Evolutionary conservation across 2,329 filamentous ascomycete genomes (phyloP).

Genomic region (Fusarium buharicum): DNA sequence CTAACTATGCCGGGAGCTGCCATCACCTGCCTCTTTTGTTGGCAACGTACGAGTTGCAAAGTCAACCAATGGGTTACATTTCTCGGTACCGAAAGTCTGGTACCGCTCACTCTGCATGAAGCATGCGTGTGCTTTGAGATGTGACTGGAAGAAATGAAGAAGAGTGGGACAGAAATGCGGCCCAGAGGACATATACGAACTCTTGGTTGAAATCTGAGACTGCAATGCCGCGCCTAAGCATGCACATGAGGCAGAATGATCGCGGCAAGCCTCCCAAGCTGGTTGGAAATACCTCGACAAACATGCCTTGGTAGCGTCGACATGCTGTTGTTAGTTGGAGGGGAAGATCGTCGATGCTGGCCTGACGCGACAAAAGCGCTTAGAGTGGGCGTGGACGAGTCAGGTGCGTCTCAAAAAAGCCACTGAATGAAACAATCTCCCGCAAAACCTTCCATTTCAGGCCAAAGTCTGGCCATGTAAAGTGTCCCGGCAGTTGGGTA

Average conservation of each 20-base stretch:
- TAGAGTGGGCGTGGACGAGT: slow-evolving; percentile 40
- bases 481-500: slow-evolving; percentile 38
- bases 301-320: slow-evolving; percentile 19
- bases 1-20: slow-evolving; percentile 34
- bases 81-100: slow-evolving; percentile 47
- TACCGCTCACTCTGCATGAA: slow-evolving; percentile 48
- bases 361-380: slow-evolving; percentile 42
- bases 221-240: slow-evolving; percentile 38
- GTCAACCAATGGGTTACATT: slow-evolving; percentile 13
- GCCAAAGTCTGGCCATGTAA: slow-evolving; percentile 16
- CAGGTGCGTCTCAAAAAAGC: slow-evolving; percentile 15
- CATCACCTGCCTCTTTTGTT: slow-evolving; percentile 35
- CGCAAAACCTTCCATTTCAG: slow-evolving; percentile 35
- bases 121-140: slow-evolving; percentile 32
- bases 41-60: slow-evolving; percentile 41
- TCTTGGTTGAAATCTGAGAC: slow-evolving; percentile 39
- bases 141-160: slow-evolving; percentile 28
- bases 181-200: slow-evolving; percentile 41
- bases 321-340: slow-evolving; percentile 19
- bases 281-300: slow-evolving; percentile 10
- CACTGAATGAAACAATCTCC: slow-evolving; percentile 21
- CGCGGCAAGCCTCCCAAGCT: slow-evolving; percentile 33
- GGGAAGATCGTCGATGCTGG: slow-evolving; percentile 20
- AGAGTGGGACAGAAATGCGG: slow-evolving; percentile 29
- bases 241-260: slow-evolving; percentile 30